Percentiles rank a stretch among this genome's conserved stretches.
These are phyloP conservation scores for Graphiopsis chlorocephala DNA, from an alignment of 2,329 filamentous ascomycete genomes.

Conservation along the genomic window DNA sequence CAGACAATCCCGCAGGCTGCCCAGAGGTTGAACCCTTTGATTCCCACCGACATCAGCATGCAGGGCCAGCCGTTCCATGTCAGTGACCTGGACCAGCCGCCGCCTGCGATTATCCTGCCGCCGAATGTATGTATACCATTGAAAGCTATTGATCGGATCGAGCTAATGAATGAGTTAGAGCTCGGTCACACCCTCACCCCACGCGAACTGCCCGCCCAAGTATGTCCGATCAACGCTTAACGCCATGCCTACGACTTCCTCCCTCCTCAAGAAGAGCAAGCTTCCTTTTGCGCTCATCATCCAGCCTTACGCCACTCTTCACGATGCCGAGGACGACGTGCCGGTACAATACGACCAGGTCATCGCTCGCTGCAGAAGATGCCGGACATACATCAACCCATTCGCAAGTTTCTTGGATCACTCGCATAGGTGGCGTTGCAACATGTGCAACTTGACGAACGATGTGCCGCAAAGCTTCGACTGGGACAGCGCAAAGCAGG, in stretches of 20 bases:
- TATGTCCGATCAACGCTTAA: conserved; percentile 95
- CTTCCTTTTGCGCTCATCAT: conserved; percentile 94
- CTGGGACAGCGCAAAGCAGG: conserved; percentile 91
- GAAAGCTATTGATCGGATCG: conserved; percentile 41
- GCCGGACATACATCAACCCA: conserved; percentile 95
- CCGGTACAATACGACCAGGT: conserved; percentile 95
- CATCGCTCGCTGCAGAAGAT: conserved; percentile 92
- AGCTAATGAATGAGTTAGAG: conserved; percentile 46
- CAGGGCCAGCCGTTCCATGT: conserved; percentile 92
- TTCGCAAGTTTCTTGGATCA: conserved; percentile 96
- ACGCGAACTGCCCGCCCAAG: conserved; percentile 88
- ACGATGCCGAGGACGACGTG: conserved; percentile 87
- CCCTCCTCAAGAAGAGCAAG: conserved; percentile 92
- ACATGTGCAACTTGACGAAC: conserved; percentile 99
- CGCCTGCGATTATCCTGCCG: conserved; percentile 85
- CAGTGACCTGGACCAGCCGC: conserved; percentile 84
- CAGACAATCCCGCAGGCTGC: conserved; percentile 49
- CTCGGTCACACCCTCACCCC: conserved; percentile 84
- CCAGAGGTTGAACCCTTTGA: conserved; percentile 75
- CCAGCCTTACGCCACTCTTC: conserved; percentile 88
- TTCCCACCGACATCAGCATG: conserved; percentile 73
- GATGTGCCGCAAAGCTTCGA: conserved; percentile 99
- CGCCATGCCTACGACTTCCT: conserved; percentile 86
- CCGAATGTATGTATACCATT: conserved; percentile 64
- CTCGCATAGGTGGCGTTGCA: conserved; percentile 96